Evolutionary conservation across 2,329 filamentous ascomycete genomes (phyloP), one percentile per base, ranked within the genome.

Genomic region (Cercospora zeina): DNA sequence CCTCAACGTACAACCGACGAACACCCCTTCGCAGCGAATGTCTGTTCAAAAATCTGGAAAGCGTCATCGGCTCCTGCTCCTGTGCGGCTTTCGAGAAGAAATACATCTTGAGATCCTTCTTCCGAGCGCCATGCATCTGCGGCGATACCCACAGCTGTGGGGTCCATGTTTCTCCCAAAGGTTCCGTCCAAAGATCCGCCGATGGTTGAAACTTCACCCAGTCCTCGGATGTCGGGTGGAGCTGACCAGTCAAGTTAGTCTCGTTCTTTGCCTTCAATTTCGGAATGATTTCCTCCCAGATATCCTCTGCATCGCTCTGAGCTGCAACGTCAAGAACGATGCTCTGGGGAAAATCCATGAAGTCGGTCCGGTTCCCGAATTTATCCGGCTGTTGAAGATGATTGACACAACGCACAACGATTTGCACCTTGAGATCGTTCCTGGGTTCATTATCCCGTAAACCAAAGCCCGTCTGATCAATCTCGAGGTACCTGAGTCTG

Each of bases 341-440:
- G 3, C 39, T 49, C 16, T 36, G 10, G 10, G 55, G 55, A 7
- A 58, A 50, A 8, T 42, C 39, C 9, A 58, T 58, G 31, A 42
- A 56, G 8, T 47, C 54, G 10, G 37, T 56, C 8, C 36, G 27
- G 6, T 33, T n/a, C 13, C 11, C 34, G 16, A 47, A 42, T n/a
- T 30, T 19, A 31, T 45, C 34, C 21, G 54, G 33, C 31, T 24
- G 14, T 49, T 1, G 19, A 36, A 59, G 13, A 14, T 59, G 57
- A n/a, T 33, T 54, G 21, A 59, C 49, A 27, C 57, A 59, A 9
- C 57, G 45, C 11, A 59, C 49, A 8, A 33, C 27, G 4, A 54
- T 21, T 9, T 42, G 14, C n/a, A 59, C 47, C 11, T 42, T 31
- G 5, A 19, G 1, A 3, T 27, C 13, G 11, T 31, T 24, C 9